Evolutionary conservation across 2,329 filamentous ascomycete genomes (phyloP), one percentile per base, ranked within the genome.

Genomic region (Neocucurbitaria cava): DNA sequence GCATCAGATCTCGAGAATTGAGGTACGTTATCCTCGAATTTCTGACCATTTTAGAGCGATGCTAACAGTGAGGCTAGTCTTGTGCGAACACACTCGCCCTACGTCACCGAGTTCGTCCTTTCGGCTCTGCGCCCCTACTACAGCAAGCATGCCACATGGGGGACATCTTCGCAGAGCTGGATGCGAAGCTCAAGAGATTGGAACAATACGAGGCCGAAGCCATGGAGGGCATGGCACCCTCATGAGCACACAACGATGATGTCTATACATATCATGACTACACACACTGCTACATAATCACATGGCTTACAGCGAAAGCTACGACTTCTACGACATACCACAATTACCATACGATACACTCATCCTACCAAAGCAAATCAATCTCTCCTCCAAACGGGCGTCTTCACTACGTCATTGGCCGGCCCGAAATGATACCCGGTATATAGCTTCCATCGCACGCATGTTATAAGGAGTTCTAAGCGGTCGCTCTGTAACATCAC

Each of bases 1-100:
- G 73, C 93, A 98, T 73, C 92, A 97, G 82, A 90, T 99, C 65
- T 93, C 90, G 73, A 87, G 95, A 69, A 96, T 99, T 73, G 95
- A 99, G 87, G 92, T 96, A 81, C 77, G 88, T 78, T 20, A 9
- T 30, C 47, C 9, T 9, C 3, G 30, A 21, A 26, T 3, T 24
- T 46, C 5, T 6, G 31, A 30, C 18, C 15, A 7, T 13, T 41
- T 48, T 13, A 11, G 5, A 9, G n/a, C 6, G 17, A 38, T 49
- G 20, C 70, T 76, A 62, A 72, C 49, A 11, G 35, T 49, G n/a
- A 4, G 61, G 35, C 49, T 63, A 96, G 92, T 89, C 91, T 46
- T 95, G 91, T 71, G 85, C 93, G 64, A 90, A 89, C 28, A 92
- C 91, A 0, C 83, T 97, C 46, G 81, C 87, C 11, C 81, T 96